Base-by-base conservation (phyloP, 2,329 filamentous ascomycete genomes). In the Aspergillus fischeri region DNA sequence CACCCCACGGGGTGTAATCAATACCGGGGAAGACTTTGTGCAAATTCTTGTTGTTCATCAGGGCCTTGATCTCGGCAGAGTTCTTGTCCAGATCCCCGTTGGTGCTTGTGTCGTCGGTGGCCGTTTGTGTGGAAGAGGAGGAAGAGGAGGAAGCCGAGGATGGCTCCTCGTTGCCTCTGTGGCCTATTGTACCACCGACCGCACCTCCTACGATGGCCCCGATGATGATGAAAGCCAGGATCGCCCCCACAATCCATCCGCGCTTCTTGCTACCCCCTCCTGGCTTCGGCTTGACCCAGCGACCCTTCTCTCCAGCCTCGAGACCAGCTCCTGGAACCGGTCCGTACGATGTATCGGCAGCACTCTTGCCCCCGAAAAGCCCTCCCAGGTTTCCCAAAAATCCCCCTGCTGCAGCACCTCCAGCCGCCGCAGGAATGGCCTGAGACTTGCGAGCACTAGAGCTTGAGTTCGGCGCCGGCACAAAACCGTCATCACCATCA, bases 1-100 rank as follows among this genome's bases (percentile, higher is more conserved):
- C 86, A 70, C 95, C 92, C 73, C 94, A 83, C 0, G 93, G 92
- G 0, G 93, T 97, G 72, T 97, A 97, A 75, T 97, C 93, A 76
- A 97, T 90, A 27, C 92, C 93, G 0, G 92, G 90, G 73, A 97
- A 97, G 2, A 97, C 91, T 73, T 91, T 95, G 81, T 96, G 91
- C 25, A 97, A 81, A 61, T 92, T 77, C 0, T 80, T 71, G 74
- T 96, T 96, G 77, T 89, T 87, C 79, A 97, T 80, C 14, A 97
- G 80, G 3, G 81, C 80, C 77, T 95, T 83, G 76, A 97, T 95
- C 75, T 96, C 89, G 1, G 77, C 64, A 8, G 91, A 95, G 72
- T 93, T 78, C 72, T 87, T 86, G 73, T 81, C 77, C 6, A 96
- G 82, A 62, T 93, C 89, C 45, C 88, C 86, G 65, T 90, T 90